phyloP scores from a whole-genome alignment of 2,329 filamentous ascomycete genomes.

The Fusarium drepaniforme region DNA sequence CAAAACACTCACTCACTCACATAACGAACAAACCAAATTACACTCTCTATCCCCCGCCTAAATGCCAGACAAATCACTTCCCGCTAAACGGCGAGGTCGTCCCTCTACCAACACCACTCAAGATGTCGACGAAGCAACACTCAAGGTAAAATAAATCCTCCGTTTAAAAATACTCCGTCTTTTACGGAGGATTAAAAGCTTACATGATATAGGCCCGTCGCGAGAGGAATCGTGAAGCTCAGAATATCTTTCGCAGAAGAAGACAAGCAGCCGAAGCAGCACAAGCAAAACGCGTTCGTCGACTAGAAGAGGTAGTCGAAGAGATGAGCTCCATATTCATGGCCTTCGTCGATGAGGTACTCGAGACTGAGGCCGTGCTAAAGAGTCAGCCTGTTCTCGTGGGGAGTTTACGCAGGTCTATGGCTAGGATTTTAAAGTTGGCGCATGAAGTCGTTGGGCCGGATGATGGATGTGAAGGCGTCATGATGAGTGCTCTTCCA shows the following conservation, averaged over 20 bases:
- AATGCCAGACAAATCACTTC: slow-evolving; percentile 21
- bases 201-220: slow-evolving; percentile 40
- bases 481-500: slow-evolving; percentile 20
- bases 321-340: slow-evolving; percentile 47
- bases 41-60: background rate
- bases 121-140: slow-evolving; percentile 40
- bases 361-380: slow-evolving; percentile 41
- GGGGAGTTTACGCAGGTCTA: slow-evolving; percentile 31
- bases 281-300: slow-evolving; percentile 41
- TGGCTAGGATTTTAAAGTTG: slow-evolving; percentile 39
- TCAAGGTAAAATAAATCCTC: slow-evolving; percentile 30
- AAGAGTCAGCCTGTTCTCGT: slow-evolving; percentile 34
- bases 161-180: background rate
- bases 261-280: slow-evolving; percentile 45
- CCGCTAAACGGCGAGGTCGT: slow-evolving; percentile 38
- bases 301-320: slow-evolving; percentile 44
- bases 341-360: slow-evolving; percentile 45
- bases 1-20: background rate
- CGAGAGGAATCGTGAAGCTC: slow-evolving; percentile 46
- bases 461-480: slow-evolving; percentile 31
- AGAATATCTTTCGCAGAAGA: slow-evolving; percentile 45
- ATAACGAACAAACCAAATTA: background rate
- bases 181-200: background rate
- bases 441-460: slow-evolving; percentile 44
- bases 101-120: slow-evolving; percentile 25